phyloP scores from a whole-genome alignment of 306 rosid genomes.

The Vigna nakashimae region DNA sequence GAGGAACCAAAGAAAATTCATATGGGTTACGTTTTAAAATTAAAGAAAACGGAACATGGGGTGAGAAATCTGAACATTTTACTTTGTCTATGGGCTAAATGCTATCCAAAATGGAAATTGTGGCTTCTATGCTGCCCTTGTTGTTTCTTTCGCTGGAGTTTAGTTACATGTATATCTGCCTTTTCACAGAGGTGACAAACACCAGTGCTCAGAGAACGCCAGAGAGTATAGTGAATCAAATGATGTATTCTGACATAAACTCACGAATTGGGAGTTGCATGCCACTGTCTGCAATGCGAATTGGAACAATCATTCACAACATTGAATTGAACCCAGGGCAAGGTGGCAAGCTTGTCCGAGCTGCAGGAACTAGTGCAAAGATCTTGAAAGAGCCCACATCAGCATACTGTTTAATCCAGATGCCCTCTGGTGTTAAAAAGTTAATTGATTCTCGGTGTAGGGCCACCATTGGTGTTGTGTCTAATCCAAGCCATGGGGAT shows the following conservation, averaged over 20 bases:
- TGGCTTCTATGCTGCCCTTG: background rate
- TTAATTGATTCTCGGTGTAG: constrained; percentile 72
- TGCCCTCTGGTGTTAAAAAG: constrained; percentile 78
- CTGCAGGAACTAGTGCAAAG: constrained; percentile 88
- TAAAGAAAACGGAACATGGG: background rate
- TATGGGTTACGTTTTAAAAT: background rate
- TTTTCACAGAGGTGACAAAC: constrained; percentile 44
- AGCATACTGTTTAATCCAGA: constrained; percentile 61
- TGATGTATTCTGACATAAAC: constrained; percentile 74
- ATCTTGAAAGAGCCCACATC: constrained; percentile 79
- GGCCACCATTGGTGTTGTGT: constrained; percentile 81
- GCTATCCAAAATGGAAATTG: background rate
- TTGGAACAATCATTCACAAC: constrained; percentile 90
- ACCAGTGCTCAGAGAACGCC: constrained; percentile 42
- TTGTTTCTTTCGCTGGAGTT: background rate
- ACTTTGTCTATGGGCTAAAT: background rate
- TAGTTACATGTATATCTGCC: constrained; percentile 1
- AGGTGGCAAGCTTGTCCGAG: constrained; percentile 89
- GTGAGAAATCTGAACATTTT: background rate
- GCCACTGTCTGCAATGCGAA: constrained; percentile 83
- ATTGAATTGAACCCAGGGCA: constrained; percentile 79
- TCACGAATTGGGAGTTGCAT: constrained; percentile 84
- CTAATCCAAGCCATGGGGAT: constrained; percentile 78
- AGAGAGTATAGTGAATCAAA: constrained; percentile 59
- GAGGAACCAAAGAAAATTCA: background rate